These are phyloP conservation scores for Trichoderma arundinaceum DNA, from an alignment of 2,329 filamentous ascomycete genomes.

Conservation along the genomic window DNA sequence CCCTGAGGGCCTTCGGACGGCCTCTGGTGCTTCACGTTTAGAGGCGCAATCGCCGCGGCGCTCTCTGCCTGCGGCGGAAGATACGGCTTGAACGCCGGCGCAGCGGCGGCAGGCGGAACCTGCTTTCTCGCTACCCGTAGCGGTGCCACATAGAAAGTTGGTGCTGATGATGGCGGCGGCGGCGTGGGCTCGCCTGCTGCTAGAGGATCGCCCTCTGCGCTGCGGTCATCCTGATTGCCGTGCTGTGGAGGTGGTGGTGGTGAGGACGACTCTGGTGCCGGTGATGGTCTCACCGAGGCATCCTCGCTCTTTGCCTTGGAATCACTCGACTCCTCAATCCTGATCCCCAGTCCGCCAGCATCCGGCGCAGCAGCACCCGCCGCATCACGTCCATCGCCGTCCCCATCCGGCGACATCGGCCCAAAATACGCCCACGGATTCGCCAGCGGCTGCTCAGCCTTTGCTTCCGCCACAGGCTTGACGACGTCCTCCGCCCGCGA, in stretches of 20 bases:
- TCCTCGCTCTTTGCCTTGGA: not conserved
- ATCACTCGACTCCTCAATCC: not conserved
- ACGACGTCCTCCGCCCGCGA: not conserved
- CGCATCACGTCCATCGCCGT: not conserved
- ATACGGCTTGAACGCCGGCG: slow-evolving; percentile 40
- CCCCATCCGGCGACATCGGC: slow-evolving; percentile 31
- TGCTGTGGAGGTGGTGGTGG: not conserved
- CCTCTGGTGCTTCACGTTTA: not conserved
- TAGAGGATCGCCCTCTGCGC: not conserved
- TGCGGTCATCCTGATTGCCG: not conserved
- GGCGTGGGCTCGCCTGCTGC: not conserved
- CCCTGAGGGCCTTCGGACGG: not conserved
- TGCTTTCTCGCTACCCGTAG: slow-evolving; percentile 39
- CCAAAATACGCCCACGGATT: slow-evolving; percentile 47
- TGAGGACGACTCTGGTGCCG: not conserved
- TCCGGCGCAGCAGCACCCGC: not conserved
- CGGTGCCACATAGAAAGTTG: slow-evolving; percentile 39
- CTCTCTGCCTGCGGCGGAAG: slow-evolving; percentile 34
- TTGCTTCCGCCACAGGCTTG: not conserved
- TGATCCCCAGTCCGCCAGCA: not conserved
- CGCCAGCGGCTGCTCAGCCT: slow-evolving; percentile 35
- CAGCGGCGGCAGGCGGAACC: slow-evolving; percentile 34
- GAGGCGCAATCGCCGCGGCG: slow-evolving; percentile 5
- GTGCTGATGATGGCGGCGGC: not conserved
- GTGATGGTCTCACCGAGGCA: not conserved